These are phyloP conservation scores for Aspergillus bombycis DNA, from an alignment of 2,329 filamentous ascomycete genomes.

Conservation along the genomic window DNA sequence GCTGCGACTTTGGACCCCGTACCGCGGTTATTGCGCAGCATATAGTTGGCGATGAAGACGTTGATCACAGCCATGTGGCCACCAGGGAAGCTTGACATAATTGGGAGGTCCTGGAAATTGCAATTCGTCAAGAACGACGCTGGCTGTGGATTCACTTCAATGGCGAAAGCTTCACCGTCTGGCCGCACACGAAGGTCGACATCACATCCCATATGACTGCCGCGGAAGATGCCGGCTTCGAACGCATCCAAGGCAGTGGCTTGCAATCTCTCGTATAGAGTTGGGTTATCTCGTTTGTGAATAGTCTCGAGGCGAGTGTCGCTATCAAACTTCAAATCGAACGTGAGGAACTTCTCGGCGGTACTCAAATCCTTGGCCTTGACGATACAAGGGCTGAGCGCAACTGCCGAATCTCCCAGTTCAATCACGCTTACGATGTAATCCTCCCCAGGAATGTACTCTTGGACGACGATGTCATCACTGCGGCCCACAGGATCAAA, in stretches of 20 bases:
- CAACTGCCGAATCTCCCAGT: slow-evolving; percentile 21
- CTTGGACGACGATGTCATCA: slow-evolving; percentile 26
- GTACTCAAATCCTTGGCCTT: slow-evolving; percentile 11
- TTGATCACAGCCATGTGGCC: slow-evolving; percentile 24
- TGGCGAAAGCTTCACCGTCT: slow-evolving; percentile 22
- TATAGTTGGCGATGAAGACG: slow-evolving; percentile 26
- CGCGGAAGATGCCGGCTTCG: slow-evolving; percentile 19
- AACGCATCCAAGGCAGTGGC: slow-evolving; percentile 24
- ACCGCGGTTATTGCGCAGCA: slow-evolving; percentile 9
- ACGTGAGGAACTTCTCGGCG: slow-evolving; percentile 21
- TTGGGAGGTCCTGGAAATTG: slow-evolving; percentile 19
- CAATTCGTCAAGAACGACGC: slow-evolving; percentile 22
- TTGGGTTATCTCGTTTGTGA: slow-evolving; percentile 18
- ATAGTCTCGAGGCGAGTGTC: slow-evolving; percentile 22
- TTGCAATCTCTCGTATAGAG: slow-evolving; percentile 24
- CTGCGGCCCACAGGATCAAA: too few species aligned
- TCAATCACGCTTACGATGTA: slow-evolving; percentile 24
- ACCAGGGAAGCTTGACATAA: slow-evolving; percentile 22
- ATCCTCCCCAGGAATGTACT: slow-evolving; percentile 26
- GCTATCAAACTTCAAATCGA: slow-evolving; percentile 26
- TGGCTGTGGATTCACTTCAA: slow-evolving; percentile 30
- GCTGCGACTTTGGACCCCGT: background rate
- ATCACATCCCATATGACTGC: slow-evolving; percentile 23
- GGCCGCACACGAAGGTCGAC: slow-evolving; percentile 25
- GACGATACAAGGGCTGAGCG: slow-evolving; percentile 19